phyloP scores from a whole-genome alignment of 1,139 yeast species.

The Trichomonascaceae sp. region DNA sequence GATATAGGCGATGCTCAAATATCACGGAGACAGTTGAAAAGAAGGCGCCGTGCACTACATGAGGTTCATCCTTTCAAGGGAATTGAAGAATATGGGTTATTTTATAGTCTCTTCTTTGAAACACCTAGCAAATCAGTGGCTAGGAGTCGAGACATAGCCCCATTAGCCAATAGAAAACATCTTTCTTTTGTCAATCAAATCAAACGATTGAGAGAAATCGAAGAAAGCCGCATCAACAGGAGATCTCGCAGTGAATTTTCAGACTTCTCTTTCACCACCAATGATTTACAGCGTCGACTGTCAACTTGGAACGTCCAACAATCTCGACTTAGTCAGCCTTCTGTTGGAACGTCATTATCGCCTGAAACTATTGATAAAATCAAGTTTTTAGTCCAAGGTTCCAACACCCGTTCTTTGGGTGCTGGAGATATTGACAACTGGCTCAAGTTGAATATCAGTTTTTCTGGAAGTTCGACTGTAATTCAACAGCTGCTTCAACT shows the following conservation, averaged over 20 bases:
- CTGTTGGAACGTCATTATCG: conserved; percentile 9
- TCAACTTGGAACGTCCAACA: conserved; percentile 8
- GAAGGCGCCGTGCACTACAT: background rate
- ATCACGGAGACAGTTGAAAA: background rate
- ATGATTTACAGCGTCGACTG: conserved; percentile 2
- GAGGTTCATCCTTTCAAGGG: conserved; percentile 9
- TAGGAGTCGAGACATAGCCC: background rate
- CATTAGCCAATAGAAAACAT: background rate
- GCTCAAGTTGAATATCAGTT: conserved; percentile 15
- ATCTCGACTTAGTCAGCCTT: conserved; percentile 9
- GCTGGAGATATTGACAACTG: conserved; percentile 15
- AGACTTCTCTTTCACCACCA: conserved; percentile 1
- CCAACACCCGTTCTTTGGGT: conserved; percentile 6
- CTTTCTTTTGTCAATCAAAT: conserved; percentile 20
- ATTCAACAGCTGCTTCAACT: conserved; percentile 11
- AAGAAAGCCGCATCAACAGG: conserved; percentile 11
- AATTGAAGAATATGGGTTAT: conserved; percentile 11
- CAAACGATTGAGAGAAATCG: conserved; percentile 17
- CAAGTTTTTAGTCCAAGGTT: conserved; percentile 9
- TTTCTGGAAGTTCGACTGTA: conserved; percentile 7
- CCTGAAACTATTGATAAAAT: conserved; percentile 13
- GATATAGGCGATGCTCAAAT: background rate
- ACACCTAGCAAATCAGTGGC: conserved; percentile 1
- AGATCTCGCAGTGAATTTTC: background rate
- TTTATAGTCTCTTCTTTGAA: conserved; percentile 8